These are phyloP conservation scores for Pythium biforme DNA, from an alignment of 352 stramenopile species.

Conservation along the genomic window DNA sequence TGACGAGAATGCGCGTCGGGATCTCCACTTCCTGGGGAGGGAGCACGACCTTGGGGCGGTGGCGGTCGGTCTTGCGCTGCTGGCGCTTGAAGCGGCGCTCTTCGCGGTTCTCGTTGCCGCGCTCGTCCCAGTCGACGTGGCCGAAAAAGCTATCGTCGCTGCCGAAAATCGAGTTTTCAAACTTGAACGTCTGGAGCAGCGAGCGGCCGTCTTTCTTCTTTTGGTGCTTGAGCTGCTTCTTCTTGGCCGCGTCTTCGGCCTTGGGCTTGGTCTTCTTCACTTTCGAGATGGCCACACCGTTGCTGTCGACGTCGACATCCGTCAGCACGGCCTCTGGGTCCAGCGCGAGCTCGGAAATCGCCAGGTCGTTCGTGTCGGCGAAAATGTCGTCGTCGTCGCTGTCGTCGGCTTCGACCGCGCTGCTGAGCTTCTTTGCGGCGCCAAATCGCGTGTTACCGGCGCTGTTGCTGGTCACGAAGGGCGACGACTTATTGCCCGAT, in stretches of 20 bases:
- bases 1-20: conserved; percentile 62
- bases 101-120: conserved; percentile 51
- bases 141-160: conserved; percentile 62
- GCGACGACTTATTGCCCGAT: conserved; percentile 17
- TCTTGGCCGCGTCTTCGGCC: conserved; percentile 29
- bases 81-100: conserved; percentile 60
- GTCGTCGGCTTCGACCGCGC: conserved; percentile 7
- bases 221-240: conserved; percentile 67
- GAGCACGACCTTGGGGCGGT: conserved; percentile 36
- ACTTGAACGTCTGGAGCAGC: conserved; percentile 80
- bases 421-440: neutral
- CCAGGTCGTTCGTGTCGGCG: conserved; percentile 31
- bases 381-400: conserved; percentile 33
- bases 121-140: conserved; percentile 73
- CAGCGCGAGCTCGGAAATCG: conserved; percentile 51
- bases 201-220: conserved; percentile 75
- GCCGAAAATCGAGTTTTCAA: conserved; percentile 86
- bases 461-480: conserved; percentile 17
- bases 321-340: conserved; percentile 16
- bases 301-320: conserved; percentile 27
- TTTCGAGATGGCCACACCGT: conserved; percentile 27
- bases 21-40: conserved; percentile 79
- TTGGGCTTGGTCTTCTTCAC: conserved; percentile 38
- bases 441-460: neutral
- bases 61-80: conserved; percentile 53